These are phyloP conservation scores for Zoysia matrella DNA, from an alignment of 202 grass and related monocot genomes.

Conservation along the genomic window DNA sequence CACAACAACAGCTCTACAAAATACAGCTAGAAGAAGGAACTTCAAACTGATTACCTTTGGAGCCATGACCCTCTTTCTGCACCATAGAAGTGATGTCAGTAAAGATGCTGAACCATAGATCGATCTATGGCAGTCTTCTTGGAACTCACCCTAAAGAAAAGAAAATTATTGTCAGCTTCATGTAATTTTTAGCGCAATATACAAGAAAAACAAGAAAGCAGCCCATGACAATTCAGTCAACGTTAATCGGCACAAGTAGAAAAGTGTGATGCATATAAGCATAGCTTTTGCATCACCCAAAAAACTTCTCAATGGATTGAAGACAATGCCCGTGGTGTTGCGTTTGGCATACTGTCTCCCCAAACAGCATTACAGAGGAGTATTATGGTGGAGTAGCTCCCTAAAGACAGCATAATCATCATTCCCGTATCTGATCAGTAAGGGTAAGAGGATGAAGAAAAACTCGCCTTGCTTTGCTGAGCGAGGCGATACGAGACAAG, in stretches of 20 bases:
- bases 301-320: conserved; percentile 1
- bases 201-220: conserved; percentile 9
- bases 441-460: not conserved
- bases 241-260: not conserved
- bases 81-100: not conserved
- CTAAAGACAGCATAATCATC: too few relatives aligned
- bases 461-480: too few relatives aligned
- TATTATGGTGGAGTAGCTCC: not conserved
- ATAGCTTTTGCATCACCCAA: not conserved
- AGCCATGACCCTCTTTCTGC: not conserved
- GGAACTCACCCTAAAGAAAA: conserved; percentile 29
- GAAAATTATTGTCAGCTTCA: conserved; percentile 19
- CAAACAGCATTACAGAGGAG: too few relatives aligned
- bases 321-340: not conserved
- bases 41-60: conserved; percentile 40
- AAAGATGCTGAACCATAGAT: too few relatives aligned
- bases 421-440: too few relatives aligned
- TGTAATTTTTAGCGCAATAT: conserved; percentile 11
- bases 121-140: not conserved
- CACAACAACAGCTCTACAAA: not conserved
- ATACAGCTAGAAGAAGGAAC: not conserved
- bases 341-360: too few relatives aligned
- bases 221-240: conserved; percentile 21
- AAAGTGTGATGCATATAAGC: not conserved
- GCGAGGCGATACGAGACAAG: not conserved